A percentile compares a stretch with the other conserved stretches of the same genome.
Evolutionary conservation across 192 early-diverging fungal genomes (phyloP).

Genomic region (Gryganskiella cystojenkinii): DNA sequence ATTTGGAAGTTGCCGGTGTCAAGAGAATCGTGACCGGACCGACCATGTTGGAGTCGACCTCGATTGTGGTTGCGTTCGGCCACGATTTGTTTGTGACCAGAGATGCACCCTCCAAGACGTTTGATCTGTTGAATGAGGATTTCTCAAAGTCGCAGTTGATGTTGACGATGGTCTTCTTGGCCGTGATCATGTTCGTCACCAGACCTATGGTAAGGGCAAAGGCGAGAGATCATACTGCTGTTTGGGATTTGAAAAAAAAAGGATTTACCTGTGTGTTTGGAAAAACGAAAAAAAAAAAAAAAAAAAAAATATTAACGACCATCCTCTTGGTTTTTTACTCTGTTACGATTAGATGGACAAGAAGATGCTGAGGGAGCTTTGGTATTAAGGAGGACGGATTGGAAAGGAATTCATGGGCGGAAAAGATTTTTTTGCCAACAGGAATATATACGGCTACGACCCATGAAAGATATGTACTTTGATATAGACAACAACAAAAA

Average conservation of each 20-base stretch:
- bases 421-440: too few species aligned
- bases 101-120: slow-evolving; percentile 85
- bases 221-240: not conserved
- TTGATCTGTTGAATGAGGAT: slow-evolving; percentile 93
- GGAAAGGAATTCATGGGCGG: too few species aligned
- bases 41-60: slow-evolving; percentile 92
- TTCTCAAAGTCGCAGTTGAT: slow-evolving; percentile 91
- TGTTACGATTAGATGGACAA: slow-evolving; percentile 22
- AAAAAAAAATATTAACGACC: too few species aligned
- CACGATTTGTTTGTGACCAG: slow-evolving; percentile 92
- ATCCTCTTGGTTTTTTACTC: not conserved
- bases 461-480: too few species aligned
- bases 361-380: slow-evolving; percentile 43
- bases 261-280: not conserved
- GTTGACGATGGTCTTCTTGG: slow-evolving; percentile 83
- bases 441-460: too few species aligned
- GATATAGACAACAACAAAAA: too few species aligned
- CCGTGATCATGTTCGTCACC: slow-evolving; percentile 77
- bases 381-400: slow-evolving; percentile 22
- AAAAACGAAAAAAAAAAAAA: too few species aligned
- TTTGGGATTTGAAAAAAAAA: not conserved
- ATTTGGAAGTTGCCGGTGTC: slow-evolving; percentile 73
- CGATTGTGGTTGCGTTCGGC: slow-evolving; percentile 89
- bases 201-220: slow-evolving; percentile 72
- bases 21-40: slow-evolving; percentile 76